Percentiles rank a stretch among this genome's conserved stretches.
Conservation (phyloP, 2,329 filamentous ascomycete genomes). For the Neonectria sp. region DNA sequence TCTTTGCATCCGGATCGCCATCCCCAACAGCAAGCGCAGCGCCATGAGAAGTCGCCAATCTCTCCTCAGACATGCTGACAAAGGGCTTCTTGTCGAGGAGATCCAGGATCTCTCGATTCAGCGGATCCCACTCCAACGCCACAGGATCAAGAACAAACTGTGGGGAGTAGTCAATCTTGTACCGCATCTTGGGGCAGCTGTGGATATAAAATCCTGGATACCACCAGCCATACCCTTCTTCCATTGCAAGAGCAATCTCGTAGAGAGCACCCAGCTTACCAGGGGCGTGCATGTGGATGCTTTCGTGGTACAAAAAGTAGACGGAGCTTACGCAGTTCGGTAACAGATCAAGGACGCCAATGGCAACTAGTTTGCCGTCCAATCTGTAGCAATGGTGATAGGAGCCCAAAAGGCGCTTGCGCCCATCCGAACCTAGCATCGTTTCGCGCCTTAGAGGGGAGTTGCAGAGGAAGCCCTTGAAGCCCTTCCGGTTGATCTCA, state of each 20-base stretch:
- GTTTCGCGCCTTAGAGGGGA: slow-evolving; percentile 73
- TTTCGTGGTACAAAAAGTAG: slow-evolving; percentile 87
- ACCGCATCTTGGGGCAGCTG: slow-evolving; percentile 85
- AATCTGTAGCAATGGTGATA: slow-evolving; percentile 88
- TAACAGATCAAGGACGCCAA: slow-evolving; percentile 83
- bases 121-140: slow-evolving; percentile 72
- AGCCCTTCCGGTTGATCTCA: slow-evolving; percentile 73
- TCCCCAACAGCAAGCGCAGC: background rate
- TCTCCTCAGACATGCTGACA: slow-evolving; percentile 61
- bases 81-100: slow-evolving; percentile 71
- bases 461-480: slow-evolving; percentile 80
- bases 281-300: slow-evolving; percentile 77
- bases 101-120: slow-evolving; percentile 67
- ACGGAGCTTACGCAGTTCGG: slow-evolving; percentile 85
- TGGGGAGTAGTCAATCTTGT: slow-evolving; percentile 85
- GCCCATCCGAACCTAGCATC: slow-evolving; percentile 62
- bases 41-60: slow-evolving; percentile 33
- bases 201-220: slow-evolving; percentile 89
- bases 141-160: slow-evolving; percentile 82
- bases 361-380: slow-evolving; percentile 81
- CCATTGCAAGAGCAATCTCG: slow-evolving; percentile 79
- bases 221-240: slow-evolving; percentile 81
- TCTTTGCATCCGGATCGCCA: slow-evolving; percentile 3
- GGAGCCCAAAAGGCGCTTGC: slow-evolving; percentile 74
- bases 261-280: slow-evolving; percentile 83